Base-by-base conservation (phyloP, 1,139 yeast species). In the Geotrichum aggregatum region DNA sequence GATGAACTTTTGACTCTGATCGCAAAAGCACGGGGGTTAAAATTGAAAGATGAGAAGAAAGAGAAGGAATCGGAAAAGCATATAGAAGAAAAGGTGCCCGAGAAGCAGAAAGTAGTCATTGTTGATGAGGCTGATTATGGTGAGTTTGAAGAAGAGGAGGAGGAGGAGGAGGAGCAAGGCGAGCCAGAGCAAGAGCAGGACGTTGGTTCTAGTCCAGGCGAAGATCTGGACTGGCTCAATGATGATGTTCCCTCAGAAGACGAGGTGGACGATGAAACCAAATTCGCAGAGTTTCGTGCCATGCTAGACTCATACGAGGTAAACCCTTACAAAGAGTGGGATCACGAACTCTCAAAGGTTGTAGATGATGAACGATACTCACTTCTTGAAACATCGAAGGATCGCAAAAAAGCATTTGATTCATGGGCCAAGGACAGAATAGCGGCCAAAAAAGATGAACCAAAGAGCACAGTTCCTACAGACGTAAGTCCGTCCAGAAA, bases 271-370 rank as follows among this genome's bases (percentile, higher is more conserved):
- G 45, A 56, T 11, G 60, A 41, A 11, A 56, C 54, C 8, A 45
- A 44, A 47, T 19, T 22, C 35, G 14, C 7, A 26, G 30, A 8
- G 18, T 22, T 40, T 34, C 16, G 24, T 6, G 49, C 44, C 24
- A 30, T 49, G 51, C 44, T 34, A 5, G 48, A 47, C 13, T 16
- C 39, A 21, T 16, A 39, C 30, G 26, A 60, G 0, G 56, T 75
- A 3, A 72, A 76, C 54, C 76, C 79, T 0, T 76, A 60, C 54
- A 67, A 74, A 3, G 61, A 76, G 0, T 79, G 81, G 79, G 79
- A 76, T 39, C 61, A 66, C 0, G 82, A 77, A 58, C 64, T 71
- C n/a, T 61, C 65, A 5, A 68, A 68, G 41, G 58, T 79, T 1
- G 61, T 72, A 1, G 58, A 66, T 30, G 76, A 75, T 49, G 72